phyloP scores from a whole-genome alignment of 108 stramenopile species.

The Bacterosira constricta region DNA sequence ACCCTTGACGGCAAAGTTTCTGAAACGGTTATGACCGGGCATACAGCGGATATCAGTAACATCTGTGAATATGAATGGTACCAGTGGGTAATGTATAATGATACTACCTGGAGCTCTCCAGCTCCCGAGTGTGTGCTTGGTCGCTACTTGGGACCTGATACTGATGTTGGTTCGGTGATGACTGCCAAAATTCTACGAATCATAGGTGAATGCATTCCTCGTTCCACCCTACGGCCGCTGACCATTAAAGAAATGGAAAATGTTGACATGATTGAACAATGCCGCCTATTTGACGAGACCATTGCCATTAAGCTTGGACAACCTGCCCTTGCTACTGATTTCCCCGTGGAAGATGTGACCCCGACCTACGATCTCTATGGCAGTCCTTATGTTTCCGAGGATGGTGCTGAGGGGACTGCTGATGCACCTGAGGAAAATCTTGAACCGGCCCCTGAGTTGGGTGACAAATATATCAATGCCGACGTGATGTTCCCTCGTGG shows the following conservation, averaged over 20 bases:
- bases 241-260: neutral
- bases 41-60: too few relatives aligned
- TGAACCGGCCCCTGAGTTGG: neutral
- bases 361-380: neutral
- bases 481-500: conserved; percentile 38
- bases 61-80: too few relatives aligned
- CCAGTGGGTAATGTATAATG: too few relatives aligned
- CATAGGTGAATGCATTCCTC: conserved; percentile 13
- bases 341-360: neutral
- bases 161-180: conserved; percentile 22
- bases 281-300: neutral
- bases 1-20: too few relatives aligned
- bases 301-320: neutral
- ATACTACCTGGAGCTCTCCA: too few relatives aligned
- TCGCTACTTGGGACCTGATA: conserved; percentile 25
- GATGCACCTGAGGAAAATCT: neutral
- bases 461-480: conserved; percentile 31
- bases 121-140: conserved; percentile 11
- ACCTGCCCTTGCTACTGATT: neutral
- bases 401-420: neutral
- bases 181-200: conserved; percentile 15
- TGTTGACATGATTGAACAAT: neutral
- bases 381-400: too few relatives aligned
- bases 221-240: neutral
- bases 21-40: too few relatives aligned